These are phyloP conservation scores for Phylloporus rhodoxanthus DNA, from an alignment of 768 basidiomycete genomes.

Conservation along the genomic window DNA sequence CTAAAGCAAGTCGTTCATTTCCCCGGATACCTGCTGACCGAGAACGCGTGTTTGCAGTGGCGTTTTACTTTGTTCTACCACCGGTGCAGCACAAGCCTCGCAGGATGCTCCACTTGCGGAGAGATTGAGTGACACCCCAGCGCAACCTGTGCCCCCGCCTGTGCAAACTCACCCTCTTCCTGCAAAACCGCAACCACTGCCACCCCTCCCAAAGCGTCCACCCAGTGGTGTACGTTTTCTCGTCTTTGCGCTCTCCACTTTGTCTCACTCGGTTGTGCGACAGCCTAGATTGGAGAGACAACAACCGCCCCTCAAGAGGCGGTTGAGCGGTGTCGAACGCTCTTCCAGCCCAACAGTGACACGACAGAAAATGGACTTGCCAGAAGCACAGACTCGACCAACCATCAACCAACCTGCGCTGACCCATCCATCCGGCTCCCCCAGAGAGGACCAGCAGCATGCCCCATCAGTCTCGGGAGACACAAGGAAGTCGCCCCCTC, in stretches of 20 bases:
- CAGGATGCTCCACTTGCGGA: conserved; percentile 1
- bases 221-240: conserved; percentile 11
- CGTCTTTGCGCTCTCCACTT: too few species aligned
- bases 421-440: neutral
- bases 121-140: neutral
- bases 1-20: conserved; percentile 19
- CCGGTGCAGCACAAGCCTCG: neutral
- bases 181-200: neutral
- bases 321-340: conserved; percentile 1
- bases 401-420: neutral
- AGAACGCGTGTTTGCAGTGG: conserved; percentile 8
- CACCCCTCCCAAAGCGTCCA: conserved; percentile 1
- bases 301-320: conserved; percentile 10
- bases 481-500: neutral
- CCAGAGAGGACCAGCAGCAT: neutral
- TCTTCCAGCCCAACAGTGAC: neutral
- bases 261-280: neutral
- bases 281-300: conserved; percentile 18
- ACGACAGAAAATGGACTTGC: conserved; percentile 11
- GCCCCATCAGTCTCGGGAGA: neutral
- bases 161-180: neutral
- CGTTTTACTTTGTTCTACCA: conserved; percentile 10
- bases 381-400: neutral
- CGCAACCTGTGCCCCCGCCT: neutral
- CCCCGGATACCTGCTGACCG: conserved; percentile 9